Evolutionary conservation across 2,329 filamentous ascomycete species (phyloP).

Genomic region (Fonsecaea multimorphosa): DNA sequence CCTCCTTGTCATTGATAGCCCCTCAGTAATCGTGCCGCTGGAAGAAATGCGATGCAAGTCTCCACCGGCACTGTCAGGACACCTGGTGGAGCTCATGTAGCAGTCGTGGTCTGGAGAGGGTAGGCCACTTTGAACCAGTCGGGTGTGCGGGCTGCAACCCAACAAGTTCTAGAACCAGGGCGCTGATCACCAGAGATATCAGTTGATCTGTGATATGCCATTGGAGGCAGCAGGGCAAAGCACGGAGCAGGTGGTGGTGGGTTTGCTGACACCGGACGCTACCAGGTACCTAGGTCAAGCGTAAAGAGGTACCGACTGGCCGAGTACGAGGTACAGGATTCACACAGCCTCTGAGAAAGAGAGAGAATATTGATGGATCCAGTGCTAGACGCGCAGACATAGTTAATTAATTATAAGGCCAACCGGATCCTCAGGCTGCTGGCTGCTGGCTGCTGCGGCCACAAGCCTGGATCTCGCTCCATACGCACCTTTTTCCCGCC

Average conservation of each 20-base stretch:
- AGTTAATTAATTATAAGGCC: not conserved
- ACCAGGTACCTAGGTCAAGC: too few species aligned
- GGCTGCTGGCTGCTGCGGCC: too few species aligned
- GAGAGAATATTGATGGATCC: not conserved
- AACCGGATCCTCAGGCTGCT: conserved; percentile 12
- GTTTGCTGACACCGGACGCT: conserved; percentile 5
- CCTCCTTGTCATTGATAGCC: not conserved
- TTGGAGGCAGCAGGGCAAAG: not conserved
- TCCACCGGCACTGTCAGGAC: not conserved
- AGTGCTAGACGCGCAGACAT: not conserved
- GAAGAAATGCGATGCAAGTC: not conserved
- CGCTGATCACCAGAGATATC: conserved; percentile 6
- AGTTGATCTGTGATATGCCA: not conserved
- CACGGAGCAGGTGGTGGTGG: not conserved
- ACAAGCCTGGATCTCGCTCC: not conserved
- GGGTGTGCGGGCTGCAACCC: not conserved
- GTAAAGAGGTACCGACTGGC: not conserved
- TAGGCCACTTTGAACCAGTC: conserved; percentile 2
- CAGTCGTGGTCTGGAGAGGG: not conserved
- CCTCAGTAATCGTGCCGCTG: not conserved
- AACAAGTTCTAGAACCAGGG: conserved; percentile 6
- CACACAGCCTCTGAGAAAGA: too few species aligned
- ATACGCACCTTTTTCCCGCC: not conserved
- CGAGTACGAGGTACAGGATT: not conserved
- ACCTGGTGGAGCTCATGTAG: conserved; percentile 6